Evolutionary conservation across 257 asterid genomes (phyloP).

Genomic region (Ilex asprella): DNA sequence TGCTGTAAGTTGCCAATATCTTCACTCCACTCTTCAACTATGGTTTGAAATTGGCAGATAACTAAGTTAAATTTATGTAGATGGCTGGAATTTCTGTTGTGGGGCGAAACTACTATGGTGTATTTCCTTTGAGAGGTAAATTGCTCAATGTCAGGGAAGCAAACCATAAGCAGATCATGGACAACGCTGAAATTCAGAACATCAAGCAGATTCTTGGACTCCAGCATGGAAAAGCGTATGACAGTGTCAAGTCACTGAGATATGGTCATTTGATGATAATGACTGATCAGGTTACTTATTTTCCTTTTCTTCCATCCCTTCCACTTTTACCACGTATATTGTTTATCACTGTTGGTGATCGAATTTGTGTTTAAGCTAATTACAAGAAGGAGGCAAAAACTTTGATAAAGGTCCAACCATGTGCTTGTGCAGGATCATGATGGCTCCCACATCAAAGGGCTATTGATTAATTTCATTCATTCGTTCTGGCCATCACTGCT

Average conservation of each 20-base stretch:
- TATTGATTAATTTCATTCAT: slow-evolving; percentile 83
- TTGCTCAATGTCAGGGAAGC: slow-evolving; percentile 98
- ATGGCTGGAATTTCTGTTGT: slow-evolving; percentile 86
- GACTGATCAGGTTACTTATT: slow-evolving; percentile 84
- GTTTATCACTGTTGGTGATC: too few relatives aligned
- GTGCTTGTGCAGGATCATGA: slow-evolving; percentile 74
- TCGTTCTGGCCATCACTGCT: slow-evolving; percentile 97
- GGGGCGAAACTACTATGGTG: slow-evolving; percentile 87
- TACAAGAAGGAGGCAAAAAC: too few relatives aligned
- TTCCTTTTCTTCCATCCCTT: neutral
- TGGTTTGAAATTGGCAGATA: neutral
- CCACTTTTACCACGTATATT: neutral
- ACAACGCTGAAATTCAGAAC: slow-evolving; percentile 69
- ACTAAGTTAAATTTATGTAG: slow-evolving; percentile 29
- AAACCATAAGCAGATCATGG: slow-evolving; percentile 66
- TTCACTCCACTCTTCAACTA: neutral
- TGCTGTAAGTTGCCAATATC: slow-evolving; percentile 50
- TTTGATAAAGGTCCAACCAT: slow-evolving; percentile 1
- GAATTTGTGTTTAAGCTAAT: too few relatives aligned
- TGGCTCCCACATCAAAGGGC: slow-evolving; percentile 97
- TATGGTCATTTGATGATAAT: slow-evolving; percentile 96
- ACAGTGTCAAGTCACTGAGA: slow-evolving; percentile 67
- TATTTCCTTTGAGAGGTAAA: slow-evolving; percentile 90
- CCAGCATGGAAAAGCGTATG: slow-evolving; percentile 76
- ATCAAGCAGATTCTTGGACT: slow-evolving; percentile 90